Evolutionary conservation across 2,329 filamentous ascomycete genomes (phyloP).

Genomic region (Aspergillus spinulosporus): DNA sequence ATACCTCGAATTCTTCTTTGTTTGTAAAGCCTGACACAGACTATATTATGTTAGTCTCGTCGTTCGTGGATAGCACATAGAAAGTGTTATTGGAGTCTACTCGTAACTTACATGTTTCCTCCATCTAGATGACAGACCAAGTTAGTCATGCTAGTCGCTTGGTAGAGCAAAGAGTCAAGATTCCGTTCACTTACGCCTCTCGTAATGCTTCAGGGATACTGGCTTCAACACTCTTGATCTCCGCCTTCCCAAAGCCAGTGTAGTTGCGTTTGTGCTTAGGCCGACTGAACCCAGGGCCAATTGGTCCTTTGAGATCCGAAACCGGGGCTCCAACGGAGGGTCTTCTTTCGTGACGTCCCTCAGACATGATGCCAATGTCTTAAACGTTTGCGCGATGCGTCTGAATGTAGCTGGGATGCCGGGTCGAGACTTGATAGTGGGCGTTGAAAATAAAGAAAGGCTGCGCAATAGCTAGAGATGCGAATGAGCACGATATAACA

Average conservation of each 20-base stretch:
- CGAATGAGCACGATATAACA: not conserved
- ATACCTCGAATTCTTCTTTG: constrained; percentile 74
- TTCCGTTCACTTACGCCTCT: constrained; percentile 65
- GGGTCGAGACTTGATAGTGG: not conserved
- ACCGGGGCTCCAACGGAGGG: constrained; percentile 81
- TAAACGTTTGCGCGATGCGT: not conserved
- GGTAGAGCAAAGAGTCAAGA: not conserved
- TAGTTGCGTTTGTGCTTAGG: constrained; percentile 98
- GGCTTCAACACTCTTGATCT: constrained; percentile 94
- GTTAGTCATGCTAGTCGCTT: constrained; percentile 21
- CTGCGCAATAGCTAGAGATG: not conserved
- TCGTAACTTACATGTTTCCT: constrained; percentile 55
- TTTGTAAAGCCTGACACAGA: constrained; percentile 69
- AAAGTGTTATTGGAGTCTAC: not conserved
- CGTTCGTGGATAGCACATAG: constrained; percentile 7
- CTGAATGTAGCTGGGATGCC: not conserved
- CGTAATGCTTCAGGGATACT: constrained; percentile 85
- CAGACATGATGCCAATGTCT: constrained; percentile 24
- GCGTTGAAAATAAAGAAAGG: constrained; percentile 8
- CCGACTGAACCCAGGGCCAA: constrained; percentile 81
- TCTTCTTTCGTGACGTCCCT: constrained; percentile 65
- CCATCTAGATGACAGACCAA: constrained; percentile 49
- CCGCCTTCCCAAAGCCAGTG: constrained; percentile 84
- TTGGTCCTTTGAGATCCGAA: constrained; percentile 78
- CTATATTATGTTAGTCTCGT: constrained; percentile 35